phyloP scores from a whole-genome alignment of 768 basidiomycete genomes.

The Lactifluus echinatus region DNA sequence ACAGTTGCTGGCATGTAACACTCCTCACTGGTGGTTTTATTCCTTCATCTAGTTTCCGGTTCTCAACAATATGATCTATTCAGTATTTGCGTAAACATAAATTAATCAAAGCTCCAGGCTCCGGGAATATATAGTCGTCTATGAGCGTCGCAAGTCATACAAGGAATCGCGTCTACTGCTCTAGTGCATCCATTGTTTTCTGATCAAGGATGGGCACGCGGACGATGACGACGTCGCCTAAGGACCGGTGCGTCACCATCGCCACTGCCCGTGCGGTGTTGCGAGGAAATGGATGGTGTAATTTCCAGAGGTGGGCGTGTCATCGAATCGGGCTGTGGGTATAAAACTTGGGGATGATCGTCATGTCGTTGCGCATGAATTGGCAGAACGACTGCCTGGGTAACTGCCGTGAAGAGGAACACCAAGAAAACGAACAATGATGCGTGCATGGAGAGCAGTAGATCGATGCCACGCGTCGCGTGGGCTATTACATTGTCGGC shows the following conservation, averaged over 20 bases:
- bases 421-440: neutral
- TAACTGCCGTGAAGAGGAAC: neutral
- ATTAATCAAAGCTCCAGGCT: no score
- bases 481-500: neutral
- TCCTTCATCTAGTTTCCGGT: no score
- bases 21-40: no score
- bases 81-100: no score
- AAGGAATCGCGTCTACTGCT: neutral
- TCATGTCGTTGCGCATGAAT: neutral
- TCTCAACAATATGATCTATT: no score
- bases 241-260: neutral
- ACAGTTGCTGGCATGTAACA: no score
- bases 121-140: no score
- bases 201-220: constrained; percentile 9
- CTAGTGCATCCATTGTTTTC: no score
- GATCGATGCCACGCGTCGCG: neutral
- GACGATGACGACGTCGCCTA: constrained; percentile 6
- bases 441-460: neutral
- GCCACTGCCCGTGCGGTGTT: neutral
- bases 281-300: neutral
- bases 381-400: constrained; percentile 2
- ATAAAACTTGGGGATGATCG: neutral
- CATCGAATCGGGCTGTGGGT: neutral
- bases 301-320: neutral
- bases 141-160: neutral